Evolutionary conservation across 2,329 filamentous ascomycete species (phyloP).

Genomic region (Sporothrix curviconia): DNA sequence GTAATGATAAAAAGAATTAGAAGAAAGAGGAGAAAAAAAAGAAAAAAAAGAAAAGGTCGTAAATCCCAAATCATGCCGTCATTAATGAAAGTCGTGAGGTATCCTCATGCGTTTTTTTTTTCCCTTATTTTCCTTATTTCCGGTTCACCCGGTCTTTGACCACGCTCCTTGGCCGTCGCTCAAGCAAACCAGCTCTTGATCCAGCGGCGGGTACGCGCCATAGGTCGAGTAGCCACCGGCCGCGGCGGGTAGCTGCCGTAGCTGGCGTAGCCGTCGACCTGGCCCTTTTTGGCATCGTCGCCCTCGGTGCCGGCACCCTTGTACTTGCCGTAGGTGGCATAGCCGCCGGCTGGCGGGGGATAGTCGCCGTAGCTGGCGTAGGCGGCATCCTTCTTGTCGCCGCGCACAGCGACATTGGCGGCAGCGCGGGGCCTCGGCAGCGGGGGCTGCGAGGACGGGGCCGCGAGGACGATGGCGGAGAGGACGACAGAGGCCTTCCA

Average conservation of each 20-base stretch:
- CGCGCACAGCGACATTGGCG: slow-evolving; percentile 3
- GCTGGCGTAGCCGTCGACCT: slow-evolving; percentile 4
- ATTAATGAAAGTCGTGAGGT: slow-evolving; percentile 1
- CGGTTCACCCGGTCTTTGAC: too few relatives aligned
- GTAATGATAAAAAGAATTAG: too few relatives aligned
- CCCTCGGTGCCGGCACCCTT: background rate
- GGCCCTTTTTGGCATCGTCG: background rate
- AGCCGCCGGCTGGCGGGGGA: background rate
- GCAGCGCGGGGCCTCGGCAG: slow-evolving; percentile 3
- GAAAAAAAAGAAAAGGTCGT: background rate
- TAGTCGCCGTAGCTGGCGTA: slow-evolving; percentile 15
- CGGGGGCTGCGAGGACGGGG: slow-evolving; percentile 6
- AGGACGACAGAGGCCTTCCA: slow-evolving; percentile 12
- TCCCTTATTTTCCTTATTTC: background rate
- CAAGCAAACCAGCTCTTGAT: slow-evolving; percentile 13
- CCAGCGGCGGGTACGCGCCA: slow-evolving; percentile 15
- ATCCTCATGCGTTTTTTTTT: background rate
- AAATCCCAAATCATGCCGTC: background rate
- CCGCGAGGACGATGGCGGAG: slow-evolving; percentile 7
- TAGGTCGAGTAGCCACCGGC: slow-evolving; percentile 12
- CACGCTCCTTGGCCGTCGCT: background rate
- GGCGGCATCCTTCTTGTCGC: background rate
- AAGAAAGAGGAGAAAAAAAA: background rate
- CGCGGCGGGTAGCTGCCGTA: slow-evolving; percentile 14
- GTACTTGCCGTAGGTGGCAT: slow-evolving; percentile 15